These are phyloP conservation scores for Aureobasidium sp. DNA, from an alignment of 2,329 filamentous ascomycete species.

Conservation along the genomic window DNA sequence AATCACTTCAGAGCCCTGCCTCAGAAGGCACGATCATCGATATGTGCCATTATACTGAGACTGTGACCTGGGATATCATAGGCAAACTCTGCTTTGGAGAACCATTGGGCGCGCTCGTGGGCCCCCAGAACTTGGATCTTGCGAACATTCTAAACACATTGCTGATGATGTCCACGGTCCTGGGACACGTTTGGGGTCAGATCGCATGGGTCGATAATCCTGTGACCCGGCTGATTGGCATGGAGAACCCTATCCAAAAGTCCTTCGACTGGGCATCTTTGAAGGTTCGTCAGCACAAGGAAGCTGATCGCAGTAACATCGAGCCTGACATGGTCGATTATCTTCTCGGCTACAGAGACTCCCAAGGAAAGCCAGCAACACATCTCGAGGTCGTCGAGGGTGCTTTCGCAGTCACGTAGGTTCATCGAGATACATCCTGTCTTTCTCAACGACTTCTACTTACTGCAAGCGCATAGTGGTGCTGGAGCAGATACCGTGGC, in stretches of 20 bases:
- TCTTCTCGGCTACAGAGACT: conserved; percentile 15
- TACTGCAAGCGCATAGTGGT: not conserved
- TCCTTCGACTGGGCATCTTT: conserved; percentile 16
- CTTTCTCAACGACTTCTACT: not conserved
- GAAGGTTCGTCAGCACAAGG: conserved; percentile 10
- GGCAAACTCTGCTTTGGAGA: conserved; percentile 17
- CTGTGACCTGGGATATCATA: conserved; percentile 22
- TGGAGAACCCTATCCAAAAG: conserved; percentile 3
- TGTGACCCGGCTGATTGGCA: not conserved
- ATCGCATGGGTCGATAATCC: conserved; percentile 14
- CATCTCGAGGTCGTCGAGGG: conserved; percentile 16
- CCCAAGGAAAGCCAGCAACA: conserved; percentile 7
- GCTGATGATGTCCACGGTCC: not conserved
- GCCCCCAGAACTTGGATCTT: not conserved
- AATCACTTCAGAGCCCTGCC: conserved; percentile 11
- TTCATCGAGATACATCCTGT: not conserved
- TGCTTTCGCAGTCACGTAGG: conserved; percentile 12
- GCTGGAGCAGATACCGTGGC: conserved; percentile 16
- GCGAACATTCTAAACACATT: not conserved
- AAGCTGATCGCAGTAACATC: not conserved
- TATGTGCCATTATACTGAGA: conserved; percentile 17
- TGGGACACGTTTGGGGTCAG: conserved; percentile 18
- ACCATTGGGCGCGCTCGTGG: conserved; percentile 16
- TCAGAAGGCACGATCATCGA: conserved; percentile 20
- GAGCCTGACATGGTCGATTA: conserved; percentile 19